These are phyloP conservation scores for Lachancea dasiensis DNA, from an alignment of 805 yeast genomes.

Conservation along the genomic window DNA sequence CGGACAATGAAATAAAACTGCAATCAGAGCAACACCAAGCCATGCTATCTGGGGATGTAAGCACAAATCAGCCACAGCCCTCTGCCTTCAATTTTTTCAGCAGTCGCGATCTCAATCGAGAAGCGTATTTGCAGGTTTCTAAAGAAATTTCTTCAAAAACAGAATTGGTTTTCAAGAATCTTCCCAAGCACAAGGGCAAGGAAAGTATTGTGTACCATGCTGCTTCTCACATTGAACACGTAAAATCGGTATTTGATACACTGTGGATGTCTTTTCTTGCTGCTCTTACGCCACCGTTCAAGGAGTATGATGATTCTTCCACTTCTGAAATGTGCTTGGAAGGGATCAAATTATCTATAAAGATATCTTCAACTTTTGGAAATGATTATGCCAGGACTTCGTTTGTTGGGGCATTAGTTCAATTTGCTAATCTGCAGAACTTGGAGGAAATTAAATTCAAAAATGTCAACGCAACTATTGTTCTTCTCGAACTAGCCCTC, in stretches of 20 bases:
- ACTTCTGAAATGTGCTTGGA: slow-evolving; percentile 67
- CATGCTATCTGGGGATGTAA: slow-evolving; percentile 57
- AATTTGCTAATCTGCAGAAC: slow-evolving; percentile 76
- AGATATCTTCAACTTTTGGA: slow-evolving; percentile 78
- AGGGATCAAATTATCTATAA: slow-evolving; percentile 77
- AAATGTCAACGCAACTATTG: slow-evolving; percentile 73
- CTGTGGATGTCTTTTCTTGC: slow-evolving; percentile 97
- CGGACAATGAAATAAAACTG: slow-evolving; percentile 76
- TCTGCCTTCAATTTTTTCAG: slow-evolving; percentile 56
- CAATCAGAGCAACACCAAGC: slow-evolving; percentile 94
- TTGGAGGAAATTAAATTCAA: slow-evolving; percentile 70
- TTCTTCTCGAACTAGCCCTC: slow-evolving; percentile 70
- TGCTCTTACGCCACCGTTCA: slow-evolving; percentile 89
- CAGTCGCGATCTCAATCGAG: slow-evolving; percentile 63
- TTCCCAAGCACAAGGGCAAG: slow-evolving; percentile 45
- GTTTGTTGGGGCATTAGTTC: slow-evolving; percentile 83
- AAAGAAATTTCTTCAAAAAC: slow-evolving; percentile 87
- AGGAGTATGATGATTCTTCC: slow-evolving; percentile 74
- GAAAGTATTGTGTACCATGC: slow-evolving; percentile 55
- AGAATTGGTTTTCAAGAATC: slow-evolving; percentile 67
- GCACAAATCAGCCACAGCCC: slow-evolving; percentile 33
- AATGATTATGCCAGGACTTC: slow-evolving; percentile 81
- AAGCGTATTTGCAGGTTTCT: slow-evolving; percentile 89
- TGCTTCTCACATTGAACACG: slow-evolving; percentile 86
- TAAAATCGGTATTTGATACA: slow-evolving; percentile 86